Conservation (phyloP, 176 grass and related monocot genomes). For the sorghum (Sorghum bicolor) region DNA sequence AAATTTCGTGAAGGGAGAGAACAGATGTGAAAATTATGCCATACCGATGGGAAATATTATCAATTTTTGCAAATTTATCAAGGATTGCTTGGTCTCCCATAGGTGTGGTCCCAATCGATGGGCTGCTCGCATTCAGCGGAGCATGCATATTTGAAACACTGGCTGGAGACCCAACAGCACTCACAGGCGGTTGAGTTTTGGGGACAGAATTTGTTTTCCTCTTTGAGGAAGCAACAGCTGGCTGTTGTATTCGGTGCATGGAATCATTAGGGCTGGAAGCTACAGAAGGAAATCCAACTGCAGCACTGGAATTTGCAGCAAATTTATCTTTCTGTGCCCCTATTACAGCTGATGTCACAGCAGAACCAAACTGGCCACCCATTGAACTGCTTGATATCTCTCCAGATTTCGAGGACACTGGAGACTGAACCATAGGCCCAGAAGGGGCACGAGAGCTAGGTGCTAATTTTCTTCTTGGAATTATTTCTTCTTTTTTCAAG, state of each 20-base stretch:
- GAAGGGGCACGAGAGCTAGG: conserved; percentile 63
- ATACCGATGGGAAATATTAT: conserved; percentile 63
- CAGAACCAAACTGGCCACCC: conserved; percentile 75
- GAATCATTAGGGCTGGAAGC: conserved; percentile 78
- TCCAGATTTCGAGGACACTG: conserved; percentile 93
- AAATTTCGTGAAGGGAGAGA: background rate
- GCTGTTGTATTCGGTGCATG: conserved; percentile 76
- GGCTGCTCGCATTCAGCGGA: conserved; percentile 70
- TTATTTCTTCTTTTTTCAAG: conserved; percentile 69
- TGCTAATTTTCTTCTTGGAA: conserved; percentile 70
- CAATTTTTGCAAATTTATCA: conserved; percentile 84
- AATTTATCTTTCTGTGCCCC: conserved; percentile 89
- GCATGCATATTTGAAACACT: conserved; percentile 90
- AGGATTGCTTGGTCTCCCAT: conserved; percentile 77
- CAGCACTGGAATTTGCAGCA: conserved; percentile 57
- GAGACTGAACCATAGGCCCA: conserved; percentile 74
- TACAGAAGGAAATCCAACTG: conserved; percentile 58
- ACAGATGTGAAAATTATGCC: conserved; percentile 27
- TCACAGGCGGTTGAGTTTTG: conserved; percentile 62
- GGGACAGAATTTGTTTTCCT: conserved; percentile 64
- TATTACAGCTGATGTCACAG: conserved; percentile 67
- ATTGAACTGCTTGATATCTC: conserved; percentile 92
- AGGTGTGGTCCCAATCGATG: conserved; percentile 69
- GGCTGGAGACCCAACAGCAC: conserved; percentile 83
- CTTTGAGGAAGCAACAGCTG: conserved; percentile 50